Conservation (phyloP, 208 protist genomes). For the Phytomonas sp. region DNA sequence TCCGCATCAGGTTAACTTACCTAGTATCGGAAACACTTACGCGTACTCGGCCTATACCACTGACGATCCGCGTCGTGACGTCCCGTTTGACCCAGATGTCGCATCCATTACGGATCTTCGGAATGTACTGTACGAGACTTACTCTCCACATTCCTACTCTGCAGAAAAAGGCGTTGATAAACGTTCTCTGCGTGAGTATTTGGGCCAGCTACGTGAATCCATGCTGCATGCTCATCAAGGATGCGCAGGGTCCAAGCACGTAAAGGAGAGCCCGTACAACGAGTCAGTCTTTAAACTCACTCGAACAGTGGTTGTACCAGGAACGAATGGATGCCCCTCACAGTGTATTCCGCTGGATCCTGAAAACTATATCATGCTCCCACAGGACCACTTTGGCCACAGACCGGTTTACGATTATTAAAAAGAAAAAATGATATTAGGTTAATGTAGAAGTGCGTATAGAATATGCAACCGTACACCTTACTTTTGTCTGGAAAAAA, state of each 20-base stretch:
- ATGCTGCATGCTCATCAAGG: not conserved
- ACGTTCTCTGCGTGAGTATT: conserved; percentile 27
- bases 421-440: conserved; percentile 2
- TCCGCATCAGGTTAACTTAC: conserved; percentile 49
- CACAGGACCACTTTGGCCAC: conserved; percentile 17
- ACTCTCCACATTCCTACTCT: conserved; percentile 23
- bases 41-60: conserved; percentile 64
- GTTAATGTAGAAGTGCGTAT: not conserved
- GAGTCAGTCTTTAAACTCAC: not conserved
- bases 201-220: conserved; percentile 34
- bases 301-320: not conserved
- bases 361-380: conserved; percentile 31
- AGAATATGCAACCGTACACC: not conserved
- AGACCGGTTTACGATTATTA: not conserved
- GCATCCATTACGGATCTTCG: conserved; percentile 35
- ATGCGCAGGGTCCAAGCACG: not conserved
- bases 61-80: conserved; percentile 45
- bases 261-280: not conserved
- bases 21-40: conserved; percentile 44
- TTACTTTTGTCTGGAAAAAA: not conserved
- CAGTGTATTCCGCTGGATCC: not conserved
- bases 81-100: conserved; percentile 41
- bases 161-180: not conserved
- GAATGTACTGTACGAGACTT: conserved; percentile 52
- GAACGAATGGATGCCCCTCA: not conserved